These are phyloP conservation scores for Agaricus blazei DNA, from an alignment of 768 basidiomycete species.

Conservation along the genomic window DNA sequence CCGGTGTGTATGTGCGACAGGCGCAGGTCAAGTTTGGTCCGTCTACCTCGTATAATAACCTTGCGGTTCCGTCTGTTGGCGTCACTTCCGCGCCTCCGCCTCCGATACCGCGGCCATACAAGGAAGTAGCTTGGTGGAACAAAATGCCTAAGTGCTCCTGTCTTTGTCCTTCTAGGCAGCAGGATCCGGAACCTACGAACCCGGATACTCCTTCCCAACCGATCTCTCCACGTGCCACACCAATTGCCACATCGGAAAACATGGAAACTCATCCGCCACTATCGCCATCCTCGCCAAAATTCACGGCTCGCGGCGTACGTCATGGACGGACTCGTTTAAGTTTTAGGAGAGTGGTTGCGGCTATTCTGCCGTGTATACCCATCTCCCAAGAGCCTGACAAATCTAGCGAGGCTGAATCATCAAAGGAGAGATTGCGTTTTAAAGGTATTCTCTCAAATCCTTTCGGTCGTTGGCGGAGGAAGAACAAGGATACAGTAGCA, in stretches of 20 bases:
- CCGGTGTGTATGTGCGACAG: not conserved
- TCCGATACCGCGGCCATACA: not conserved
- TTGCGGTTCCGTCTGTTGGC: not conserved
- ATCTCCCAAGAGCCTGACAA: not conserved
- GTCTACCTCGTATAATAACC: not conserved
- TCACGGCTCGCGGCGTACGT: not conserved
- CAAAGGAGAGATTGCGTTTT: not conserved
- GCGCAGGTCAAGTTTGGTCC: no score
- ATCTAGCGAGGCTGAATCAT: no score
- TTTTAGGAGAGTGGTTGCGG: not conserved
- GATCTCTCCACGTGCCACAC: not conserved
- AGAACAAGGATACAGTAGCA: not conserved
- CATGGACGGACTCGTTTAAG: not conserved
- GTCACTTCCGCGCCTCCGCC: not conserved
- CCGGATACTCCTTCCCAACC: not conserved
- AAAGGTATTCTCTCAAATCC: not conserved
- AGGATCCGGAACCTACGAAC: not conserved
- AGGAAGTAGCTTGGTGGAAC: not conserved
- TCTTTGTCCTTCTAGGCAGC: no score
- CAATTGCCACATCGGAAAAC: not conserved
- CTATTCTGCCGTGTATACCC: constrained; percentile 7
- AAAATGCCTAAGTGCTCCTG: not conserved
- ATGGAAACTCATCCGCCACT: not conserved
- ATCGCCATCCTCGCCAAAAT: not conserved
- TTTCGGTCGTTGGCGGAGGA: not conserved